phyloP scores from a whole-genome alignment of 2,329 filamentous ascomycete genomes.

The Penicillium frequentans region DNA sequence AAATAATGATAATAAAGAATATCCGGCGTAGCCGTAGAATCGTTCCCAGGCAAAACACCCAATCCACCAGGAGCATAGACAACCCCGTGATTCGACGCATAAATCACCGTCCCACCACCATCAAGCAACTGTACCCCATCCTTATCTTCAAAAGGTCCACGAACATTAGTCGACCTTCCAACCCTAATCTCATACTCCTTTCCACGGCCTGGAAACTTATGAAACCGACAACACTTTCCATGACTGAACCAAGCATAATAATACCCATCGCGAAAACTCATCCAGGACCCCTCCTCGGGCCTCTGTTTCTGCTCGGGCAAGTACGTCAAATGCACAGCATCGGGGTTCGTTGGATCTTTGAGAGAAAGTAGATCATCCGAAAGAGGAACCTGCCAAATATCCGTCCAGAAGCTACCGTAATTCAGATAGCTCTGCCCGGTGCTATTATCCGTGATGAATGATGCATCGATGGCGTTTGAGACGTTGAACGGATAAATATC shows the following conservation, averaged over 20 bases:
- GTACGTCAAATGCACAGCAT: slow-evolving; percentile 30
- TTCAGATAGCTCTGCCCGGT: slow-evolving; percentile 31
- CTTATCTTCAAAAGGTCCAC: slow-evolving; percentile 38
- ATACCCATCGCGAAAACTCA: slow-evolving; percentile 35
- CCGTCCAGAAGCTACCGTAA: slow-evolving; percentile 38
- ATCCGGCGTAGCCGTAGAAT: slow-evolving; percentile 24
- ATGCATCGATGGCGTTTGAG: slow-evolving; percentile 40
- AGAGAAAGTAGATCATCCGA: slow-evolving; percentile 32
- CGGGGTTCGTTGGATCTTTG: slow-evolving; percentile 17
- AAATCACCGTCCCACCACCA: slow-evolving; percentile 37
- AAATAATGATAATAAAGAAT: slow-evolving; percentile 43
- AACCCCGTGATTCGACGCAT: slow-evolving; percentile 38
- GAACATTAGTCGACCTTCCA: slow-evolving; percentile 32
- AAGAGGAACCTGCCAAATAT: slow-evolving; percentile 38
- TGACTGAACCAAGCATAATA: slow-evolving; percentile 44
- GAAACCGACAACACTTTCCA: slow-evolving; percentile 39
- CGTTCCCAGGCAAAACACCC: slow-evolving; percentile 31
- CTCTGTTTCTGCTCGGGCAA: slow-evolving; percentile 18
- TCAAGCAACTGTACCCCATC: slow-evolving; percentile 25
- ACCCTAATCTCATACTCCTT: slow-evolving; percentile 39
- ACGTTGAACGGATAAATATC: slow-evolving; percentile 31
- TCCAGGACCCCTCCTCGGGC: slow-evolving; percentile 37
- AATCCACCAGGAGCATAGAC: slow-evolving; percentile 42
- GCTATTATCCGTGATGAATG: slow-evolving; percentile 29
- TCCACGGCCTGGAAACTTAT: slow-evolving; percentile 27